These are phyloP conservation scores for Saccharomyces hybrid DNA, from an alignment of 1,139 yeast species.

Conservation along the genomic window DNA sequence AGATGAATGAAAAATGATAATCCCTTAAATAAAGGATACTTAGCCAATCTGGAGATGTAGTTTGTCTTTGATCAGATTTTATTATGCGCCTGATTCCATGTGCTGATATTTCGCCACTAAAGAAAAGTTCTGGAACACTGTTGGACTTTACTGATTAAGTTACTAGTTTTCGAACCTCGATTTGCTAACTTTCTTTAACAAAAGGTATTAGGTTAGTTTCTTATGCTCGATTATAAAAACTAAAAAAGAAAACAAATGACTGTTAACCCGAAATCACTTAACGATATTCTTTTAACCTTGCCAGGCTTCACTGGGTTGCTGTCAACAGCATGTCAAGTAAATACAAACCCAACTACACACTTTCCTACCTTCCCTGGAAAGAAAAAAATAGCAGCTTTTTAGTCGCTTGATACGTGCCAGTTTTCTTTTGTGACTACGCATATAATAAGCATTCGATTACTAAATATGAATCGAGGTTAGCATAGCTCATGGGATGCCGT, in stretches of 20 bases:
- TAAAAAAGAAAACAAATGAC: neutral
- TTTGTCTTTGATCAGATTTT: neutral
- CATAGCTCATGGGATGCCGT: neutral
- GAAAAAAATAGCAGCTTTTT: neutral
- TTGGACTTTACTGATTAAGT: neutral
- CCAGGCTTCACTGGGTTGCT: neutral
- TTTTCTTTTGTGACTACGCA: neutral
- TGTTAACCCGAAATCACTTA: neutral
- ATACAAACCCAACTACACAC: neutral
- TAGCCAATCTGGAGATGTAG: neutral
- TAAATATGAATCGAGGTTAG: neutral
- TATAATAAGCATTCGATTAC: neutral
- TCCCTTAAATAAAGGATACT: neutral
- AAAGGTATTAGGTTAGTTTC: neutral
- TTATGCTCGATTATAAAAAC: neutral
- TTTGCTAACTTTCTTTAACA: neutral
- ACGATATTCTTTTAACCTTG: neutral
- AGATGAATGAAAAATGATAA: neutral
- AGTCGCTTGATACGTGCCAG: neutral
- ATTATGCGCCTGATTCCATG: neutral
- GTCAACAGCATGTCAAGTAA: neutral
- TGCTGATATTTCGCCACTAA: neutral
- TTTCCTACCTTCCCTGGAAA: neutral
- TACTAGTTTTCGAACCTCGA: neutral
- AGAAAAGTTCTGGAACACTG: no score